phyloP scores from a whole-genome alignment of 2,329 filamentous ascomycete genomes.

The Phoma sp. region DNA sequence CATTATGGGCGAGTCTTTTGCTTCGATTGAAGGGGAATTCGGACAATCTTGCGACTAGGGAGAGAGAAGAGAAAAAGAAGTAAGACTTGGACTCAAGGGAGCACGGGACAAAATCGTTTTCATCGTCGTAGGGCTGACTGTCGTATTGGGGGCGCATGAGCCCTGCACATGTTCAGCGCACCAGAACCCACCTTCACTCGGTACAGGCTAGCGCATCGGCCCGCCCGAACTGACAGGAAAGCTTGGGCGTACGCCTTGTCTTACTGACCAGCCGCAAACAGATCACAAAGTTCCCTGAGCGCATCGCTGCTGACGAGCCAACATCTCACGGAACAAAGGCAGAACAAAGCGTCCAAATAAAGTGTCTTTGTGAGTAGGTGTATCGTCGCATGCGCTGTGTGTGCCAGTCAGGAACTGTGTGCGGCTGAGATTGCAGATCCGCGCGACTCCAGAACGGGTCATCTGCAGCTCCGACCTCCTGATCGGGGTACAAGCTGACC shows the following conservation, averaged over 20 bases:
- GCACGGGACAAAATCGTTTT: not conserved
- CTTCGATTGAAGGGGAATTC: not conserved
- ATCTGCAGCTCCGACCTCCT: not conserved
- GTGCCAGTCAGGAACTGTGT: not conserved
- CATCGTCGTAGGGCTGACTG: not conserved
- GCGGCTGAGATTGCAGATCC: not conserved
- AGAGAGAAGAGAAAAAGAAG: too few species aligned
- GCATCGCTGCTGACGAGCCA: too few species aligned
- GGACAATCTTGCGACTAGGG: not conserved
- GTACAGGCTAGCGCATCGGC: conserved; percentile 7
- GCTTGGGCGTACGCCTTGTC: not conserved
- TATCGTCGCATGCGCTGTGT: too few species aligned
- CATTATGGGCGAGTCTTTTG: not conserved
- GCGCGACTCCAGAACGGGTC: conserved; percentile 1
- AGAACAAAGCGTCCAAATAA: too few species aligned
- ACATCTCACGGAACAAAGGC: too few species aligned
- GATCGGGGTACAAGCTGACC: not conserved
- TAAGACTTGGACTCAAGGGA: not conserved
- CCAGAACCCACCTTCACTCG: not conserved
- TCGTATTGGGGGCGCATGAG: conserved; percentile 2
- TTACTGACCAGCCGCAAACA: not conserved
- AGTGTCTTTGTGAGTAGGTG: too few species aligned
- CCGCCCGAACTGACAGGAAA: conserved; percentile 1
- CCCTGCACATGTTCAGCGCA: conserved; percentile 10
- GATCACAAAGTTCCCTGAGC: too few species aligned